Percentiles rank a stretch among this genome's conserved stretches.
Evolutionary conservation across 164 flowering plant genomes (phyloP).

Genomic region (Euptelea pleiosperma): DNA sequence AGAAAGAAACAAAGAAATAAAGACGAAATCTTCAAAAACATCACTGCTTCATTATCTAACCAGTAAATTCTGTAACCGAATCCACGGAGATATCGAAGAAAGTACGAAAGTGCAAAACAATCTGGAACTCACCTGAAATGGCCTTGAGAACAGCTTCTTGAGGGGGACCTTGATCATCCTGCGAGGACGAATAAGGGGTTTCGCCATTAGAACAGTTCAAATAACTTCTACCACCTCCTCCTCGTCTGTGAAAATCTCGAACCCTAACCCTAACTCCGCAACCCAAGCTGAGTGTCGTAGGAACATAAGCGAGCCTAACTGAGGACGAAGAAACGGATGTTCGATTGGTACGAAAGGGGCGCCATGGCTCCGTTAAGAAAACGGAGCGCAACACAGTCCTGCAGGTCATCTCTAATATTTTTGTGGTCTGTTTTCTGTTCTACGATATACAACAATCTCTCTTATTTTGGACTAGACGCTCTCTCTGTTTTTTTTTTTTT

Average conservation of each 20-base stretch:
- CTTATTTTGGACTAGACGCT: too few relatives aligned
- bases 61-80: too few relatives aligned
- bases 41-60: too few relatives aligned
- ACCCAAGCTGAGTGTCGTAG: not conserved
- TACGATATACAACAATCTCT: too few relatives aligned
- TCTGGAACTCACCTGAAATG: constrained; percentile 61
- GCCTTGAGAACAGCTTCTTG: constrained; percentile 93
- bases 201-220: constrained; percentile 36
- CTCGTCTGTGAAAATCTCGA: constrained; percentile 14
- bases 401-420: constrained; percentile 27
- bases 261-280: constrained; percentile 14
- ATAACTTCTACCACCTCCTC: not conserved
- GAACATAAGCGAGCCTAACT: not conserved
- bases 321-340: constrained; percentile 18
- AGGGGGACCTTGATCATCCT: constrained; percentile 71
- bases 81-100: too few relatives aligned
- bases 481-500: too few relatives aligned
- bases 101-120: too few relatives aligned
- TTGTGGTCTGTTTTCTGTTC: not conserved
- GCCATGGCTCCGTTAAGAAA: constrained; percentile 43
- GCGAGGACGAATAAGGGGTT: constrained; percentile 17
- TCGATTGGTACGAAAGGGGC: constrained; percentile 22
- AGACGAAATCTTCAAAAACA: too few relatives aligned
- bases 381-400: constrained; percentile 42
- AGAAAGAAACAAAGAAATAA: too few relatives aligned